Evolutionary conservation across 1,139 yeast genomes (phyloP), one percentile per base, ranked within the genome.

Genomic region (Taiozyma sp.): DNA sequence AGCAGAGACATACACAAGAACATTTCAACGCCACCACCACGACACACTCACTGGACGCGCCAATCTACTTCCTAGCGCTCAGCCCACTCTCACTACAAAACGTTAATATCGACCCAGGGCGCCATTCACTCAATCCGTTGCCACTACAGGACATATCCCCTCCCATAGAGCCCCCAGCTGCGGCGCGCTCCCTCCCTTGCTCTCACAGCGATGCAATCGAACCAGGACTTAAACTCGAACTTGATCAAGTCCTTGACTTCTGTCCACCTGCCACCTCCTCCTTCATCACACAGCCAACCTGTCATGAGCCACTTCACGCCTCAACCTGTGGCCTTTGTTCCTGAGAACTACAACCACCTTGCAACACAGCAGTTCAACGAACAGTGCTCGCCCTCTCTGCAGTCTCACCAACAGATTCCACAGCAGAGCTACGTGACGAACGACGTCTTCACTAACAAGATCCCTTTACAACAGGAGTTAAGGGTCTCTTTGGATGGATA

Each of bases 261-360:
- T 32, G 75, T 73, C 27, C 74, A 73, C 51, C 66, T 73, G 30
- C 77, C 76, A 14, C 76, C 76, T 12, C 76, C 76, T 1, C 75
- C 76, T 8, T 62, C 72, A n/a, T 57, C 70, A 3, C 27, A 29
- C 10, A 24, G 22, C 14, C 38, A 22, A 9, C 41, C 41, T 9
- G 23, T 32, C 46, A 16, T 40, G 38, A 42, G 32, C 23, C 41
- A 38, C 7, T 38, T 38, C 41, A 38, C 41, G 24, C 22, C n/a
- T 4, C 44, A 32, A 41, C 46, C 42, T 13, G 14, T 10, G 32
- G 32, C n/a, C 23, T 29, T 43, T 12, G 47, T 14, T n/a, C 36
- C 36, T 32, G 19, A 45, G 41, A 24, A 27, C 27, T 16, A 40
- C 28, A 12, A 16, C 16, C 47, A 24, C 36, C 23, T 19, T 10